phyloP scores from a whole-genome alignment of 192 early-diverging fungal genomes.

The Podila clonocystis region DNA sequence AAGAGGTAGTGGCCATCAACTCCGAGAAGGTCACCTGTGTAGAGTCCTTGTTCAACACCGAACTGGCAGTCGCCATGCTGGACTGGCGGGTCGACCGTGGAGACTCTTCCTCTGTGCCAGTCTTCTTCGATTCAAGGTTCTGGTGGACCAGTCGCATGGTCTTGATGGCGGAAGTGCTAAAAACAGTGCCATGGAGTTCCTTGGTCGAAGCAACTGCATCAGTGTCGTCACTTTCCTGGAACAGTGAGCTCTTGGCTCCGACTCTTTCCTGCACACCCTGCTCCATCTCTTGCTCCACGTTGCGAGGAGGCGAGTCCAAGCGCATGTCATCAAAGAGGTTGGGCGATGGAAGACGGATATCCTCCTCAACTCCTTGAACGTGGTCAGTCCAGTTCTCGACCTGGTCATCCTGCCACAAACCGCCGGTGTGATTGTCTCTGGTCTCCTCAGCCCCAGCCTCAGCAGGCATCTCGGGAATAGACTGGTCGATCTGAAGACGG shows the following conservation, averaged over 20 bases:
- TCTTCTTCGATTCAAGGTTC: slow-evolving; percentile 52
- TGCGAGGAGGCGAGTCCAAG: slow-evolving; percentile 53
- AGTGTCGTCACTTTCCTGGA: slow-evolving; percentile 24
- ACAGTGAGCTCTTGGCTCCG: slow-evolving; percentile 13
- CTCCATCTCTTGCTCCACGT: slow-evolving; percentile 2
- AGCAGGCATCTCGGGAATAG: background rate
- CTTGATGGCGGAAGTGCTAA: slow-evolving; percentile 70
- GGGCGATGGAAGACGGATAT: slow-evolving; percentile 20
- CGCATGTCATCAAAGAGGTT: slow-evolving; percentile 32
- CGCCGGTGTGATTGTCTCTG: slow-evolving; percentile 21
- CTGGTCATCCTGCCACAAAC: slow-evolving; percentile 55
- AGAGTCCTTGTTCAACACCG: slow-evolving; percentile 22
- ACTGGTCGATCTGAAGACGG: slow-evolving; percentile 38
- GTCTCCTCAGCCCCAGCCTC: background rate
- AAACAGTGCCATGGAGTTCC: slow-evolving; percentile 49
- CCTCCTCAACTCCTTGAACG: slow-evolving; percentile 4
- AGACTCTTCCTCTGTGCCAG: slow-evolving; percentile 16
- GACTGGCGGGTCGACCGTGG: slow-evolving; percentile 31
- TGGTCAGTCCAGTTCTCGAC: slow-evolving; percentile 39
- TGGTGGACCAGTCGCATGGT: slow-evolving; percentile 68
- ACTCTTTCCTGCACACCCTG: background rate
- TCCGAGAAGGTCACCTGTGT: slow-evolving; percentile 30
- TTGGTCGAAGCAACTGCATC: slow-evolving; percentile 11
- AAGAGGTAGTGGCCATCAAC: slow-evolving; percentile 11
- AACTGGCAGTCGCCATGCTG: slow-evolving; percentile 31